These are phyloP conservation scores for Yamadazyma dendronema DNA, from an alignment of 1,139 yeast species.

Conservation along the genomic window DNA sequence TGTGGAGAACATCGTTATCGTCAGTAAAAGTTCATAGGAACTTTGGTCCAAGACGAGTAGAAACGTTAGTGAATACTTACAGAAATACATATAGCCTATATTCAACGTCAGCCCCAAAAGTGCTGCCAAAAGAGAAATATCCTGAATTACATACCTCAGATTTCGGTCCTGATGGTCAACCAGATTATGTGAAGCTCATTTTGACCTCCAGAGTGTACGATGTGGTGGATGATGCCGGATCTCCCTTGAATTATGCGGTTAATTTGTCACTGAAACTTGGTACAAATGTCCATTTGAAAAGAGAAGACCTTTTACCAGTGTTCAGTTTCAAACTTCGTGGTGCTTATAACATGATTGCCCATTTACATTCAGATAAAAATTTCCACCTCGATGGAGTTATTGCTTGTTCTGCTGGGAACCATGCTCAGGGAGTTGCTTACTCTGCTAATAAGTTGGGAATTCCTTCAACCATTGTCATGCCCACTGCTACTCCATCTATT, in stretches of 20 bases:
- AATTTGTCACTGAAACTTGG: slow-evolving; percentile 72
- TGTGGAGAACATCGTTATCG: not conserved
- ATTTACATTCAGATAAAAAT: slow-evolving; percentile 56
- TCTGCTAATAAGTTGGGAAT: slow-evolving; percentile 82
- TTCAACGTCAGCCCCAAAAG: not conserved
- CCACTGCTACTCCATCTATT: slow-evolving; percentile 93
- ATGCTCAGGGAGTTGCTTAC: slow-evolving; percentile 98
- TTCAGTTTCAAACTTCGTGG: slow-evolving; percentile 96
- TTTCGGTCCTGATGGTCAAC: slow-evolving; percentile 59
- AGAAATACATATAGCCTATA: not conserved
- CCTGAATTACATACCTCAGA: slow-evolving; percentile 55
- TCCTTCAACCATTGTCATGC: slow-evolving; percentile 97
- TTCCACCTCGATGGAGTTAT: slow-evolving; percentile 83
- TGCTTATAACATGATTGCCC: slow-evolving; percentile 95
- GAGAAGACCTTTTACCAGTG: slow-evolving; percentile 94
- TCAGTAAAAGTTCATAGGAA: too few species aligned
- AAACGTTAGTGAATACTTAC: too few species aligned
- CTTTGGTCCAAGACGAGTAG: too few species aligned
- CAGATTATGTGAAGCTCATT: slow-evolving; percentile 90
- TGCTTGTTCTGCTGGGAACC: slow-evolving; percentile 98
- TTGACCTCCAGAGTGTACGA: slow-evolving; percentile 93
- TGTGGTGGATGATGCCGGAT: slow-evolving; percentile 73
- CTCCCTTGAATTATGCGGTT: slow-evolving; percentile 78
- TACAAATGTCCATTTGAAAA: slow-evolving; percentile 71
- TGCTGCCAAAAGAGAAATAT: slow-evolving; percentile 21